Evolutionary conservation across 257 asterid genomes (phyloP).

Genomic region (Primulina huaijiensis): DNA sequence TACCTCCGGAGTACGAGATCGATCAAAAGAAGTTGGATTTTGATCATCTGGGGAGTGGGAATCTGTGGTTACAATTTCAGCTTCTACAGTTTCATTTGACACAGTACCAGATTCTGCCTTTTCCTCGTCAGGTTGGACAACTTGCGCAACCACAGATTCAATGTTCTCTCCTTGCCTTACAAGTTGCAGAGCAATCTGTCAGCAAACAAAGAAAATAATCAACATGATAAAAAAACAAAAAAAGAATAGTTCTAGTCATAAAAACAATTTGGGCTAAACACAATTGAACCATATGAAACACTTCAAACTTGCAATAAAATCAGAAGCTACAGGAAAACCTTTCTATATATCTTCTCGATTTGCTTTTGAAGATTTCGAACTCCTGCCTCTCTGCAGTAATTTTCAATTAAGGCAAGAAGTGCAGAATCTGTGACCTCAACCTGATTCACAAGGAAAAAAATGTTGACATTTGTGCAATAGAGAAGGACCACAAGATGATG

Average conservation of each 20-base stretch:
- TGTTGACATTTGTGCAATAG: slow-evolving; percentile 19
- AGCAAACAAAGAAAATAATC: slow-evolving; percentile 11
- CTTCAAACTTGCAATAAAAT: slow-evolving; percentile 1
- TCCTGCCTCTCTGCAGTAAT: slow-evolving; percentile 98
- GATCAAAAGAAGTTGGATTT: slow-evolving; percentile 32
- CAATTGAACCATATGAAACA: slow-evolving; percentile 15
- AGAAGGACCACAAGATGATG: not conserved
- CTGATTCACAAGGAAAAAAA: slow-evolving; percentile 39
- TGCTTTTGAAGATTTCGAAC: slow-evolving; percentile 99
- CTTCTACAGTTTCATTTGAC: slow-evolving; percentile 40
- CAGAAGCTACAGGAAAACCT: slow-evolving; percentile 41
- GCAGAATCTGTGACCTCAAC: slow-evolving; percentile 93
- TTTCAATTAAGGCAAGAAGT: slow-evolving; percentile 84
- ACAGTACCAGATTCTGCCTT: slow-evolving; percentile 34
- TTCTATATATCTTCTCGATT: slow-evolving; percentile 93
- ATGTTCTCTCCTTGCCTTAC: slow-evolving; percentile 55
- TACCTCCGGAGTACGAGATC: slow-evolving; percentile 37
- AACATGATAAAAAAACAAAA: slow-evolving; percentile 5
- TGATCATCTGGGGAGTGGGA: slow-evolving; percentile 28
- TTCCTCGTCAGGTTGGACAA: slow-evolving; percentile 29
- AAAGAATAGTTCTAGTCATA: slow-evolving; percentile 7
- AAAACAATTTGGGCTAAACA: not conserved
- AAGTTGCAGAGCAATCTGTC: slow-evolving; percentile 85
- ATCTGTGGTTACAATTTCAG: slow-evolving; percentile 39
- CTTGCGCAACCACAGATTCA: slow-evolving; percentile 31